Evolutionary conservation across 1,284 basidiomycete species (phyloP), one percentile per base, ranked within the genome.

Genomic region (Fomitopsis betulina): DNA sequence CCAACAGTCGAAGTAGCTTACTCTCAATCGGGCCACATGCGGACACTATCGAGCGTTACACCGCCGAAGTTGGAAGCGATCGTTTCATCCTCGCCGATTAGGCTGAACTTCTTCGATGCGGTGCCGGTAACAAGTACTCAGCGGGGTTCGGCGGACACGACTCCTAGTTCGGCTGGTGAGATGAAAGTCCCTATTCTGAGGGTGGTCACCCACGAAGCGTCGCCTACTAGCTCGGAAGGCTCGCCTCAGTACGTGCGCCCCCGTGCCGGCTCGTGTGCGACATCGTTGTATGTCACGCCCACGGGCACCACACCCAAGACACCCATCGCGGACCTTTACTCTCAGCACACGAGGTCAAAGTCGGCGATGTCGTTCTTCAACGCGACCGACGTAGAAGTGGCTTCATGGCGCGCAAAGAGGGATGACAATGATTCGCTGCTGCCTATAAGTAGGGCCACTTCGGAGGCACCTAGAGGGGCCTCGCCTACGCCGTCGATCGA

Each of bases 21-120:
- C 13, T 19, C 25, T 33, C 49, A 35, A 9, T 35, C 35, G 8
- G 13, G 35, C 13, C 35, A 37, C 35, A 10, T 12, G 8, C 35
- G 33, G 8, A 51, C 49, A 32, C 19, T 51, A 27, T 33, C 66
- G 23, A 72, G 70, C 54, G 61, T 76, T 12, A 79, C 82, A 12
- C 81, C 82, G 12, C 81, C 82, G 17, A 70, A 78, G 32, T 68
- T 85, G 30, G 78, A 82, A 60, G 82, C 79, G 7, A 66, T 75
- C 21, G 81, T 85, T 62, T 79, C 82, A 30, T 75, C 73, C 3
- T 78, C 79, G 0, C 69, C 76, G 17, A 73, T 80, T 30, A 66
- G 72, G 13, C 65, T 83, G n/a, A 71, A 68, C 23, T 68, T 79
- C 52, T 76, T 73, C 12, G 68, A 78, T 8, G 17, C 45, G 52